phyloP scores from a whole-genome alignment of 306 rosid genomes.

The Prunus armeniaca region DNA sequence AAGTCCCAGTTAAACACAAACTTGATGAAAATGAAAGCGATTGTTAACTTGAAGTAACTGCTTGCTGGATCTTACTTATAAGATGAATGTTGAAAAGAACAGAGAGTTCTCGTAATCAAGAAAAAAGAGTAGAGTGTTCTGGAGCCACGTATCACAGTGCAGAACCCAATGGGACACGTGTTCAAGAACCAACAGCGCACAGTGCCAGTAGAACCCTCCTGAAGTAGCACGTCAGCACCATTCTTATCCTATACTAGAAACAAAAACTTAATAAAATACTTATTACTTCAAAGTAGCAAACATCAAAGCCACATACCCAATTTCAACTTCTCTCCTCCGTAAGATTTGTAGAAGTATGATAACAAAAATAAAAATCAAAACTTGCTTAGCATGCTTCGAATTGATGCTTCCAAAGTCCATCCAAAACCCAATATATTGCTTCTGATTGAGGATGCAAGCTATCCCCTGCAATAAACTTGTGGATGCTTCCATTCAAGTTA shows the following conservation, averaged over 20 bases:
- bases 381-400: background rate
- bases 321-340: background rate
- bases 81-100: background rate
- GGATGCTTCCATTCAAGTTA: constrained; percentile 25
- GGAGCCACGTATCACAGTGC: constrained; percentile 23
- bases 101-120: constrained; percentile 10
- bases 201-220: constrained; percentile 19
- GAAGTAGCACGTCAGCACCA: constrained; percentile 19
- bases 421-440: constrained; percentile 10
- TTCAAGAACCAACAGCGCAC: background rate
- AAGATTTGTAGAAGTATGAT: background rate
- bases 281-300: too few relatives aligned
- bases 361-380: background rate
- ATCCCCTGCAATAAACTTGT: constrained; percentile 27
- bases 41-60: background rate
- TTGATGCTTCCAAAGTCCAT: constrained; percentile 22
- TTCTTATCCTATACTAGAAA: background rate
- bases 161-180: constrained; percentile 17
- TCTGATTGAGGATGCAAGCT: constrained; percentile 18
- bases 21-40: background rate
- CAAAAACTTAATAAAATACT: too few relatives aligned
- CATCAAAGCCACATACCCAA: background rate
- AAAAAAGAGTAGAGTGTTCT: constrained; percentile 10
- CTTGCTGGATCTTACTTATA: background rate
- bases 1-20: background rate